Evolutionary conservation across 306 rosid species (phyloP).

Genomic region (Rosa rugosa): DNA sequence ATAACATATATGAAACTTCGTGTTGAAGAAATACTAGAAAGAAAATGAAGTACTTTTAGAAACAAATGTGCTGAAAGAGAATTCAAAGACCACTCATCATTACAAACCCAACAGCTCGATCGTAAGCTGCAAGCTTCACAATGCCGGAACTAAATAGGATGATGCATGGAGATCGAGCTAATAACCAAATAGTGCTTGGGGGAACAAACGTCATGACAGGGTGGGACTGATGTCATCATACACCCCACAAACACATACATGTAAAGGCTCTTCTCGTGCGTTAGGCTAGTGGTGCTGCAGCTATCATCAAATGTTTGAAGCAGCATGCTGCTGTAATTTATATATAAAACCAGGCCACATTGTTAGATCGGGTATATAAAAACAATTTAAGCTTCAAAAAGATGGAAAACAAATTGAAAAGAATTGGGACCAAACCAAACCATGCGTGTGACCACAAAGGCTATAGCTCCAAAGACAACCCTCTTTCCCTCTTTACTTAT

Average conservation of each 20-base stretch:
- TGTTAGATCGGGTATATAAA: background rate
- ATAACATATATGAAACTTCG: background rate
- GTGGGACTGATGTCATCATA: conserved; percentile 80
- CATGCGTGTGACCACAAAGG: conserved; percentile 85
- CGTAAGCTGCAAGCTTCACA: conserved; percentile 15
- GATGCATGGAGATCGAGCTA: conserved; percentile 5
- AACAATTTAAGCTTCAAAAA: conserved; percentile 16
- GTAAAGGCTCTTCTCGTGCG: conserved; percentile 41
- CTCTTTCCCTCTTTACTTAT: conserved; percentile 21
- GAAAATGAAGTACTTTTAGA: background rate
- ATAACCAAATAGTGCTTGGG: conserved; percentile 24
- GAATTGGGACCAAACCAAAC: conserved; percentile 60
- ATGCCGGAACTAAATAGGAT: background rate
- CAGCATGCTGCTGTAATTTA: conserved; percentile 32
- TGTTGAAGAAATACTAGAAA: conserved; percentile 2
- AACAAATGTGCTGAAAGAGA: conserved; percentile 7
- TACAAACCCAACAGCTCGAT: conserved; percentile 21
- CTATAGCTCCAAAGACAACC: conserved; percentile 28
- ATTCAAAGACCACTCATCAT: conserved; percentile 52
- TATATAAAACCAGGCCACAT: background rate
- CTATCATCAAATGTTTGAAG: conserved; percentile 93
- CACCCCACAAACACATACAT: conserved; percentile 37
- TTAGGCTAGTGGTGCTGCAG: conserved; percentile 56
- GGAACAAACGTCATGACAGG: conserved; percentile 67
- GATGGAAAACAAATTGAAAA: conserved; percentile 9